phyloP scores from a whole-genome alignment of 2,329 filamentous ascomycete genomes.

The Pseudogymnoascus sp. region DNA sequence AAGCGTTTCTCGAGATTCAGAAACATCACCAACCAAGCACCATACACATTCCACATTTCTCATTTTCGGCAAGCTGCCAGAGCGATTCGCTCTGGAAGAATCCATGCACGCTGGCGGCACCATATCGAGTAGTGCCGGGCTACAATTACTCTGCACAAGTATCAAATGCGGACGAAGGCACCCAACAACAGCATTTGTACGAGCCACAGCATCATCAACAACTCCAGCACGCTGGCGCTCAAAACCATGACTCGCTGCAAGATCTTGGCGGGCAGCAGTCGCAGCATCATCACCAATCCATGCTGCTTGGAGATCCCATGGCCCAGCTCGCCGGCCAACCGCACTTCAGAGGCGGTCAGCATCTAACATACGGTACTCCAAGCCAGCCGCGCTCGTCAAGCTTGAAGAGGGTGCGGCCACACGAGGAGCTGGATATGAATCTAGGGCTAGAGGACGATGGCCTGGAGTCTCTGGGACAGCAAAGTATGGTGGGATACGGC shows the following conservation, averaged over 20 bases:
- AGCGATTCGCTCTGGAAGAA: conserved; percentile 69
- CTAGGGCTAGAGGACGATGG: conserved; percentile 34
- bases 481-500: conserved; percentile 41
- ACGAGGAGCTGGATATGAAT: conserved; percentile 45
- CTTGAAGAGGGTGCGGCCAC: conserved; percentile 44
- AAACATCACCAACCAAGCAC: conserved; percentile 22
- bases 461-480: conserved; percentile 46
- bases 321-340: conserved; percentile 39
- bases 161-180: conserved; percentile 55
- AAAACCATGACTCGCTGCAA: conserved; percentile 24
- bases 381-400: conserved; percentile 26
- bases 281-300: conserved; percentile 41
- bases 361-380: conserved; percentile 37
- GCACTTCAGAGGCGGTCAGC: conserved; percentile 42
- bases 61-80: conserved; percentile 61
- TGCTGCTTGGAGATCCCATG: conserved; percentile 50
- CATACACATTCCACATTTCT: conserved; percentile 35
- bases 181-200: conserved; percentile 56
- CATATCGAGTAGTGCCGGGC: conserved; percentile 61
- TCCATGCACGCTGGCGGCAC: conserved; percentile 67
- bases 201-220: conserved; percentile 37
- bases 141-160: conserved; percentile 67
- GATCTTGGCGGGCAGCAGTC: conserved; percentile 40
- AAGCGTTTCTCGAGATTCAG: conserved; percentile 20
- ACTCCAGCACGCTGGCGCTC: conserved; percentile 26